These are phyloP conservation scores for Apiospora pterosperma DNA, from an alignment of 2,329 filamentous ascomycete genomes.

Conservation along the genomic window DNA sequence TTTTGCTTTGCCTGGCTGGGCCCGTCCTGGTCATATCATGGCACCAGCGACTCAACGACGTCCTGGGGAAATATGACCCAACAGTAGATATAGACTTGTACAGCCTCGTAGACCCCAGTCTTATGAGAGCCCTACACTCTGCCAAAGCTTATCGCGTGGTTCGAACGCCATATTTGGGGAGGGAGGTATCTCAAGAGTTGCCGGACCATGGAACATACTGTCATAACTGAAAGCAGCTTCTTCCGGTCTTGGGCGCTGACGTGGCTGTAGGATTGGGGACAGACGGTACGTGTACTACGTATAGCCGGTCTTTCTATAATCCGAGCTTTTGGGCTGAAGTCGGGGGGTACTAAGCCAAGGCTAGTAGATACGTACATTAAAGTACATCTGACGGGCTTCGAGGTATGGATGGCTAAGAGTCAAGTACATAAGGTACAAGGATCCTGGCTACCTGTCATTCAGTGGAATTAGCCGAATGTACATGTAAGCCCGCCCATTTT, in stretches of 20 bases:
- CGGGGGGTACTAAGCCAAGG: no score
- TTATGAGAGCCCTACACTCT: no score
- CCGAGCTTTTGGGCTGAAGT: neutral
- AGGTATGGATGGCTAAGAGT: neutral
- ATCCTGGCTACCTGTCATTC: neutral
- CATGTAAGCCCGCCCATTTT: neutral
- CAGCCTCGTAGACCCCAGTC: neutral
- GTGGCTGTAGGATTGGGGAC: conserved; percentile 1
- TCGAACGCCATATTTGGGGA: no score
- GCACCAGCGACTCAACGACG: neutral
- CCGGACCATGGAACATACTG: no score
- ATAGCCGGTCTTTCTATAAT: neutral
- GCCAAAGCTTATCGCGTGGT: no score
- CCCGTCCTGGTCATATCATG: neutral
- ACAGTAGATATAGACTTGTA: neutral
- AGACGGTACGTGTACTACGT: neutral
- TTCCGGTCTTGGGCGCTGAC: neutral
- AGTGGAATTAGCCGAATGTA: neutral
- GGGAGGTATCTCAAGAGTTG: no score
- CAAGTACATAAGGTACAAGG: neutral
- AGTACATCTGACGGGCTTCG: no score
- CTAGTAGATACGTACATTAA: no score
- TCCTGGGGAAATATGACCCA: neutral
- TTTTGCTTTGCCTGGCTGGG: neutral
- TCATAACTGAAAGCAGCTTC: no score